Evolutionary conservation across 2,329 filamentous ascomycete species (phyloP), one percentile per base, ranked within the genome.

Genomic region (Arthroderma sp.): DNA sequence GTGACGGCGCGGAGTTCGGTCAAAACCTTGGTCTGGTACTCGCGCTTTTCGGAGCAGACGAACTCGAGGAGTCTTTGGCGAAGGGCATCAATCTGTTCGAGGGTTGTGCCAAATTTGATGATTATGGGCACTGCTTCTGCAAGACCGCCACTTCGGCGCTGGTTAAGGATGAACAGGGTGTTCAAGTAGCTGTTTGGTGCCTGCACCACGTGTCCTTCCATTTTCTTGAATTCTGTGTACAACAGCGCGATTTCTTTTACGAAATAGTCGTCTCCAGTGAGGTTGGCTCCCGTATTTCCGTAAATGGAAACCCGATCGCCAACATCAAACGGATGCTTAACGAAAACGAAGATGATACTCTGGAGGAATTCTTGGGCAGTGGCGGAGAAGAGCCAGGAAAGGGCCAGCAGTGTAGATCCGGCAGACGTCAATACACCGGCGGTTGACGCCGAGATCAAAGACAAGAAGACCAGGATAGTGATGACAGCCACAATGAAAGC

Each of bases 141-240:
- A 4, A 95, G 73, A 4, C 82, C 83, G 51, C 88, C 88, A 31
- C 86, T 93, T 44, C 89, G 83, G 38, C 89, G 80, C 66, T 94
- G 87, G 63, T 96, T 96, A 38, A 95, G 79, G 50, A 96, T 94
- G 65, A 95, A 95, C 0, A 96, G 73, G 0, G 78, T 86, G 65
- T 95, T 96, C 45, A 96, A 75, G 33, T 94, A 80, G 47, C 83
- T 93, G 73, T 96, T 96, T 7, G 89, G 89, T 0, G 89, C 89
- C 63, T 95, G 89, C 0, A 96, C 89, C 27, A 95, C 82, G 56
- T 95, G 88, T 1, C 89, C 89, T 63, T 95, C 83, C 84, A 95
- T 89, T 71, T 95, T 95, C 73, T 95, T 95, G 70, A 95, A 95
- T 58, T 95, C 89, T 9, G 89, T 96, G 61, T 91, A 96, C 10